A percentile compares a stretch with the other conserved stretches of the same genome.
Conservation (phyloP, 148 eudicot species). For the Nepenthes mirabilis region DNA sequence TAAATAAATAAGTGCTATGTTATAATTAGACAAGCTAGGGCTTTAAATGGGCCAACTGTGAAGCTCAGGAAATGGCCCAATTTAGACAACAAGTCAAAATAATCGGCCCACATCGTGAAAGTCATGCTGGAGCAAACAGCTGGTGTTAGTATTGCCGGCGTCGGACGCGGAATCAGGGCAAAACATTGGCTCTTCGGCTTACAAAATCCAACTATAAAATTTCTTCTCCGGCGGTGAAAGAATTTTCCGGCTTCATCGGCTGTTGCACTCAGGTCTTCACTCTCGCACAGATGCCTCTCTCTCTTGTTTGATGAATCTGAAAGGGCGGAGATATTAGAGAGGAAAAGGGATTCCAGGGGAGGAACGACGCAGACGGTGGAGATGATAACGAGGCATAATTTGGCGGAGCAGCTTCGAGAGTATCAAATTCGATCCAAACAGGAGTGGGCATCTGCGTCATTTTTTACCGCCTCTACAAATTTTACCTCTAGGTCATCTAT, state of each 20-base stretch:
- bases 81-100: too few species aligned
- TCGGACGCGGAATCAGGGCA: too few species aligned
- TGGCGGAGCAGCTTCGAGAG: slow-evolving; percentile 87
- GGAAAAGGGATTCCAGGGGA: not conserved
- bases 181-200: not conserved
- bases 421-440: slow-evolving; percentile 86
- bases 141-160: too few species aligned
- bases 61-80: too few species aligned
- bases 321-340: slow-evolving; percentile 3
- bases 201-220: not conserved
- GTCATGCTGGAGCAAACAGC: too few species aligned
- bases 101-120: too few species aligned
- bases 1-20: too few species aligned
- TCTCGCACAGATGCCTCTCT: slow-evolving; percentile 1
- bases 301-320: not conserved
- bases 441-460: slow-evolving; percentile 80
- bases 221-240: slow-evolving; percentile 7
- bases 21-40: too few species aligned
- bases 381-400: slow-evolving; percentile 89
- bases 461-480: slow-evolving; percentile 59
- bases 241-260: slow-evolving; percentile 1
- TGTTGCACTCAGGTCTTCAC: not conserved
- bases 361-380: slow-evolving; percentile 7
- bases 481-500: slow-evolving; percentile 51
- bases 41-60: too few species aligned